Percentiles rank a stretch among this genome's conserved stretches.
Evolutionary conservation across 140 eudicot species (phyloP).

Genomic region (Cichorium intybus): DNA sequence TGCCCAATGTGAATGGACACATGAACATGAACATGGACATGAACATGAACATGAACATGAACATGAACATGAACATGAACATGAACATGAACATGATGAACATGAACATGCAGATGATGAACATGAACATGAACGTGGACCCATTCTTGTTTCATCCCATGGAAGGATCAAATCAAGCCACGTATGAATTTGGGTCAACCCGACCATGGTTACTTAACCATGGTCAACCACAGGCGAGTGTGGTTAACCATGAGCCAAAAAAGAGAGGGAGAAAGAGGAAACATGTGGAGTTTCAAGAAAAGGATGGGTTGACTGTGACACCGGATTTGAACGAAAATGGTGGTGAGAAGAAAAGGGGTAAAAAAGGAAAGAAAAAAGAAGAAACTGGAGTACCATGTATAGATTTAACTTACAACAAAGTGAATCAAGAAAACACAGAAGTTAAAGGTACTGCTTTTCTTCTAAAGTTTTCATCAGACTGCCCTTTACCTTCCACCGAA

Average conservation of each 20-base stretch:
- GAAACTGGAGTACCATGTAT: slow-evolving; percentile 28
- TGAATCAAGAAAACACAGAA: slow-evolving; percentile 31
- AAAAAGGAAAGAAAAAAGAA: slow-evolving; percentile 30
- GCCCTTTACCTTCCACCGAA: slow-evolving; percentile 51
- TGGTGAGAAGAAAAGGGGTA: slow-evolving; percentile 22
- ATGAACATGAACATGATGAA: not conserved
- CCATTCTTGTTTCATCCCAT: slow-evolving; percentile 16
- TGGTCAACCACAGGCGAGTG: slow-evolving; percentile 21
- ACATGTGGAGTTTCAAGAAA: slow-evolving; percentile 20
- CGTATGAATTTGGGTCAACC: slow-evolving; percentile 2
- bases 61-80: slow-evolving; percentile 9
- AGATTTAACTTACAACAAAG: slow-evolving; percentile 28
- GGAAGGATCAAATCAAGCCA: slow-evolving; percentile 22
- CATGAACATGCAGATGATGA: too few species aligned
- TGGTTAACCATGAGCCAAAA: slow-evolving; percentile 21
- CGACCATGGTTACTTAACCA: slow-evolving; percentile 17
- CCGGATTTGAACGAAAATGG: slow-evolving; percentile 52
- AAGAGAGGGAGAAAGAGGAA: slow-evolving; percentile 59
- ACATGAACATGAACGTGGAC: slow-evolving; percentile 14
- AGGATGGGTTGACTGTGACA: slow-evolving; percentile 27
- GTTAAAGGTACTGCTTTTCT: slow-evolving; percentile 48
- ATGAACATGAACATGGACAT: not conserved
- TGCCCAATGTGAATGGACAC: slow-evolving; percentile 22
- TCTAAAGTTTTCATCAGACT: slow-evolving; percentile 44
- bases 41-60: slow-evolving; percentile 18